phyloP scores from a whole-genome alignment of 2,329 filamentous ascomycete genomes.

The Sphaerulina populicola region DNA sequence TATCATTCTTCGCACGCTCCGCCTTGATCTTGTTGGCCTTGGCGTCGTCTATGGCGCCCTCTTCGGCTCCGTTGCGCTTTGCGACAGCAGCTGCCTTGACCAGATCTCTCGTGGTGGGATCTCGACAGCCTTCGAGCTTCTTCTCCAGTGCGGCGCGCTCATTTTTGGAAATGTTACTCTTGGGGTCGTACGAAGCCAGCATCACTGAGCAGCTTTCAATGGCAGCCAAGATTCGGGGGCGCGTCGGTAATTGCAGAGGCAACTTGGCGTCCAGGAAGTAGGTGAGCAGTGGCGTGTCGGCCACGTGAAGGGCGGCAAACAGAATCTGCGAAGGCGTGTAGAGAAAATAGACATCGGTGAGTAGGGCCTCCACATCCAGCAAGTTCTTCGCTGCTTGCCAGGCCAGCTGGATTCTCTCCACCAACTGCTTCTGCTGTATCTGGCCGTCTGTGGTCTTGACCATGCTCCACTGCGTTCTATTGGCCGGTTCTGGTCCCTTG shows the following conservation, averaged over 20 bases:
- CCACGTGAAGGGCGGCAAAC: conserved; percentile 69
- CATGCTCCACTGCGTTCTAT: conserved; percentile 19
- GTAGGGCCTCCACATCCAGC: conserved; percentile 63
- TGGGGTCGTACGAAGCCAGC: conserved; percentile 28
- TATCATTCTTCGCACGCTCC: conserved; percentile 35
- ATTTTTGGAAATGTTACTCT: conserved; percentile 27
- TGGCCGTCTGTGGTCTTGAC: conserved; percentile 1
- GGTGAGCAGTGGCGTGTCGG: conserved; percentile 55
- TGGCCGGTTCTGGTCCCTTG: conserved; percentile 8
- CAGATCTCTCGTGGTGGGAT: conserved; percentile 65
- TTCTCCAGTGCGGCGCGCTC: conserved; percentile 43
- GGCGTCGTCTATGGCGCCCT: conserved; percentile 35
- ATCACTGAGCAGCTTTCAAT: conserved; percentile 36
- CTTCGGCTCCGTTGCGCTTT: conserved; percentile 38
- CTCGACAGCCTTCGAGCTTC: conserved; percentile 65
- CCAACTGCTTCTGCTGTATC: conserved; percentile 21
- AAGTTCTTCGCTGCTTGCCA: conserved; percentile 66
- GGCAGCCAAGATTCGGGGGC: conserved; percentile 34
- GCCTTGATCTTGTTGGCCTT: conserved; percentile 41
- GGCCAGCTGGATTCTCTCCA: conserved; percentile 50
- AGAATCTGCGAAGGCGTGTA: conserved; percentile 92
- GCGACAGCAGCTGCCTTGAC: conserved; percentile 60
- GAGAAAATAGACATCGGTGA: conserved; percentile 95
- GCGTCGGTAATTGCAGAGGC: conserved; percentile 21
- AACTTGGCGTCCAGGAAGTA: conserved; percentile 43